phyloP scores from a whole-genome alignment of 2,329 filamentous ascomycete genomes.

The Phyllosticta citrichinensis region DNA sequence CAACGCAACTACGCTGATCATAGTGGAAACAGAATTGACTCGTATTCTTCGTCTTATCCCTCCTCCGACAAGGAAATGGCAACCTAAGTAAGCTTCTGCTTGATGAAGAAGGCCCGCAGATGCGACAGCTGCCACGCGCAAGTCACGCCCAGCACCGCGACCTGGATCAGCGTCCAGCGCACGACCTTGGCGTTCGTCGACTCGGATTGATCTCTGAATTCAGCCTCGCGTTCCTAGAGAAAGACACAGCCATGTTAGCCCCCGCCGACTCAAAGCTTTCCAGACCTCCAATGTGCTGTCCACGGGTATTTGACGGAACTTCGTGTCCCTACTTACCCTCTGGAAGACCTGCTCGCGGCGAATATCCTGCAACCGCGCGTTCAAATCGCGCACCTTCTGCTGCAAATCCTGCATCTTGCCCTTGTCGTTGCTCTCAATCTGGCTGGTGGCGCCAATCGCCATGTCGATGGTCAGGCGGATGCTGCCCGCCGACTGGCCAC shows the following conservation, averaged over 20 bases:
- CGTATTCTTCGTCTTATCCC: background rate
- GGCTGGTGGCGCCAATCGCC: conserved; percentile 86
- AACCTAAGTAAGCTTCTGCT: conserved; percentile 86
- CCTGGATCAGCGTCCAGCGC: conserved; percentile 86
- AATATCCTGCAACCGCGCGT: conserved; percentile 77
- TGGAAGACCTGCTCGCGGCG: conserved; percentile 94
- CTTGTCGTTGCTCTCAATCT: conserved; percentile 91
- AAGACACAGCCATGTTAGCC: background rate
- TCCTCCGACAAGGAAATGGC: background rate
- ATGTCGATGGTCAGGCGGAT: conserved; percentile 82
- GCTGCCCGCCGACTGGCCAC: conserved; percentile 56
- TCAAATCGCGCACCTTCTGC: conserved; percentile 79
- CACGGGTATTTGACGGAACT: background rate
- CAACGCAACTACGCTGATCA: background rate
- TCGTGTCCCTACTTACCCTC: conserved; percentile 46
- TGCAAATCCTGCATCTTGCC: conserved; percentile 84
- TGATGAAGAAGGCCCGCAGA: conserved; percentile 96
- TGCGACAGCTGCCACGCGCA: conserved; percentile 97
- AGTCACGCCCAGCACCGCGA: conserved; percentile 71
- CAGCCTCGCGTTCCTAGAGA: conserved; percentile 80
- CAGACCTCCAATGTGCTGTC: background rate
- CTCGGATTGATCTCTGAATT: conserved; percentile 97
- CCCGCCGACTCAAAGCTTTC: background rate
- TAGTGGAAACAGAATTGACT: background rate
- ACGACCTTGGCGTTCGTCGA: conserved; percentile 84